A percentile compares a stretch with the other conserved stretches of the same genome.
These are phyloP conservation scores for Botrytis pseudocinerea DNA, from an alignment of 2,329 filamentous ascomycete genomes.

Conservation along the genomic window DNA sequence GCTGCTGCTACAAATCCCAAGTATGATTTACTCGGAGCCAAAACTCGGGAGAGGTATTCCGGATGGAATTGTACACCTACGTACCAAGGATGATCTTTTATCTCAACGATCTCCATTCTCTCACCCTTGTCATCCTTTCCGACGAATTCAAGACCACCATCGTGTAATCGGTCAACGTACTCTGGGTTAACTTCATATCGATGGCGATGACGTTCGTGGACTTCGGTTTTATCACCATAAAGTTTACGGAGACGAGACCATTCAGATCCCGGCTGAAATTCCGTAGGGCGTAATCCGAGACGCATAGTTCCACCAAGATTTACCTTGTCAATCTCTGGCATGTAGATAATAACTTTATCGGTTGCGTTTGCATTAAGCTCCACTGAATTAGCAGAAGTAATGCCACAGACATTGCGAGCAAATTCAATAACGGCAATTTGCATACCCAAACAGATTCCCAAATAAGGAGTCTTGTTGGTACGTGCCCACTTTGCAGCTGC, in stretches of 20 bases:
- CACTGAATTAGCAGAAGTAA: conserved; percentile 46
- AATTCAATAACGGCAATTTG: conserved; percentile 91
- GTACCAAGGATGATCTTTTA: conserved; percentile 81
- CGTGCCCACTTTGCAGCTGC: conserved; percentile 83
- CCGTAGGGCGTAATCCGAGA: conserved; percentile 67
- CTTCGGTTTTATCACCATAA: conserved; percentile 60
- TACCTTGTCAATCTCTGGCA: conserved; percentile 82
- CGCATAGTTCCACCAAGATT: conserved; percentile 86
- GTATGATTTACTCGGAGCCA: conserved; percentile 73
- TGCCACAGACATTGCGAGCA: conserved; percentile 71
- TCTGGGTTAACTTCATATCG: conserved; percentile 88
- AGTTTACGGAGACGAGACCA: conserved; percentile 77
- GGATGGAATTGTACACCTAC: conserved; percentile 88
- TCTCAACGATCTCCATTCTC: conserved; percentile 80
- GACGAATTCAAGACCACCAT: conserved; percentile 71
- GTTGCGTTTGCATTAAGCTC: conserved; percentile 40
- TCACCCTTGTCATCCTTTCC: conserved; percentile 77
- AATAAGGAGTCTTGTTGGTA: conserved; percentile 74
- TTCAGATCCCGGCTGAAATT: conserved; percentile 60
- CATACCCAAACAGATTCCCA: conserved; percentile 75
- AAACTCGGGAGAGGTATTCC: conserved; percentile 76
- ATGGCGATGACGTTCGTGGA: conserved; percentile 80
- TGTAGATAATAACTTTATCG: conserved; percentile 70
- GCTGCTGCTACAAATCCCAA: conserved; percentile 83
- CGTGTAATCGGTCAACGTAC: conserved; percentile 67